A percentile compares a stretch with the other conserved stretches of the same genome.
These are phyloP conservation scores for Metschnikowia lachancei DNA, from an alignment of 805 yeast genomes.

Conservation along the genomic window DNA sequence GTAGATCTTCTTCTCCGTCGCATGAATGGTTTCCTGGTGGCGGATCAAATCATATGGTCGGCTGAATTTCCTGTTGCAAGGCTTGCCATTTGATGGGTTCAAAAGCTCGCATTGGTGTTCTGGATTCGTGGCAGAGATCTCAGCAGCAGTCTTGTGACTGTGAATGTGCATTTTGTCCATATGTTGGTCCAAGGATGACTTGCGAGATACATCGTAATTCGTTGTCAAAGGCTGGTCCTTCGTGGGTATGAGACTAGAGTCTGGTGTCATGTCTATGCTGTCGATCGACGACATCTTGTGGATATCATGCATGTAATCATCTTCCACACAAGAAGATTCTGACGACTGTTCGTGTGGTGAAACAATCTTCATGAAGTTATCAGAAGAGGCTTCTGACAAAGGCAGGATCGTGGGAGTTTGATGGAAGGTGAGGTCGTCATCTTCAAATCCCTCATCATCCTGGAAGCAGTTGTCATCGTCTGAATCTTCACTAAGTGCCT, in stretches of 20 bases:
- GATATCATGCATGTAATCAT: constrained; percentile 7
- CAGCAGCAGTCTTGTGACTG: constrained; percentile 29
- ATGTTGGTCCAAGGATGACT: constrained; percentile 1
- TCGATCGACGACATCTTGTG: constrained; percentile 7
- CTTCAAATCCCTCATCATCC: constrained; percentile 32
- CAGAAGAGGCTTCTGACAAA: constrained; percentile 1
- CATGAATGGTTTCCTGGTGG: constrained; percentile 50
- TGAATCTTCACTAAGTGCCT: constrained; percentile 40
- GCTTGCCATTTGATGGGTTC: constrained; percentile 58
- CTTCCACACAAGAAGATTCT: constrained; percentile 3
- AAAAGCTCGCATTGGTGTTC: constrained; percentile 57
- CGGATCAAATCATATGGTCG: constrained; percentile 53
- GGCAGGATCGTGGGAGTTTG: constrained; percentile 9
- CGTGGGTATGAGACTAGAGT: not conserved
- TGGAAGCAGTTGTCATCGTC: constrained; percentile 40
- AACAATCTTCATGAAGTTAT: constrained; percentile 10
- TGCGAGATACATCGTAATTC: not conserved
- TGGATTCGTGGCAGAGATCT: constrained; percentile 33
- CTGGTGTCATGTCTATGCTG: constrained; percentile 10
- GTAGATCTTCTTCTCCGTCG: constrained; percentile 43
- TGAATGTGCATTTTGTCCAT: constrained; percentile 4
- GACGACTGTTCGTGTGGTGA: constrained; percentile 1
- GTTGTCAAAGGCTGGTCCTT: not conserved
- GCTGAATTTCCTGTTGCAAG: constrained; percentile 78
- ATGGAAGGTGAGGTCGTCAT: constrained; percentile 18